Evolutionary conservation across 1,139 yeast species (phyloP), one percentile per base, ranked within the genome.

Genomic region (Taphrina confusa): DNA sequence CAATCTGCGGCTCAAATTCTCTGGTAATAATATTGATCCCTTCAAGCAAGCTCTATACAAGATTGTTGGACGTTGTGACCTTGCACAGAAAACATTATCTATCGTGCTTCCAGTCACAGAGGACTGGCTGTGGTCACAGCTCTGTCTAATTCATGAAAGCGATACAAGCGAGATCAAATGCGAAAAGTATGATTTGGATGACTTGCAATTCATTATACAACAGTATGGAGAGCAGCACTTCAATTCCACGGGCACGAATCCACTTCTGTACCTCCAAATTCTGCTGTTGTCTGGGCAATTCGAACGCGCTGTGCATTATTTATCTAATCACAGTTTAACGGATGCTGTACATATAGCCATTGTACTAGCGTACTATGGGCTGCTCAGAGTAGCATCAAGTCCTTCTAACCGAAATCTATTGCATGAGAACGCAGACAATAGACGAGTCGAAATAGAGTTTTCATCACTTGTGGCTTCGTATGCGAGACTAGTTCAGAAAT

Each of bases 91-190:
- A 69, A 79, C 82, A n/a, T 79, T 91, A 59, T 94, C 96, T 2
- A 76, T 79, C 27, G 85, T 92, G 52, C 83, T 91, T 46, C 74
- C 84, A 49, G 87, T 95, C 63, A 82, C 91, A 57, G 98, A 92
- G 72, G 98, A 92, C 73, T 92, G 98, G 98, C 73, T 91, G 60
- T 92, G 98, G 99, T 82, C 87, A 70, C 97, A 92, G 73, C 78
- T 92, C 61, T 80, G 84, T 69, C 77, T 91, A 31, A 82, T 87
- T 16, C 82, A 84, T 63, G 94, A 87, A 67, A 78, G 50, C 11
- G 60, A 54, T 18, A 44, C 46, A 5, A 33, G 73, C 64, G 66
- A 69, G 45, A 25, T 51, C 3, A 46, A 82, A 8, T 85, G 82
- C 70, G 96, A 88, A 67, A 80, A 81, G 65, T 92, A 89, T 71